These are phyloP conservation scores for Malassezia dermatis DNA, from an alignment of 1,284 basidiomycete genomes.

Conservation along the genomic window DNA sequence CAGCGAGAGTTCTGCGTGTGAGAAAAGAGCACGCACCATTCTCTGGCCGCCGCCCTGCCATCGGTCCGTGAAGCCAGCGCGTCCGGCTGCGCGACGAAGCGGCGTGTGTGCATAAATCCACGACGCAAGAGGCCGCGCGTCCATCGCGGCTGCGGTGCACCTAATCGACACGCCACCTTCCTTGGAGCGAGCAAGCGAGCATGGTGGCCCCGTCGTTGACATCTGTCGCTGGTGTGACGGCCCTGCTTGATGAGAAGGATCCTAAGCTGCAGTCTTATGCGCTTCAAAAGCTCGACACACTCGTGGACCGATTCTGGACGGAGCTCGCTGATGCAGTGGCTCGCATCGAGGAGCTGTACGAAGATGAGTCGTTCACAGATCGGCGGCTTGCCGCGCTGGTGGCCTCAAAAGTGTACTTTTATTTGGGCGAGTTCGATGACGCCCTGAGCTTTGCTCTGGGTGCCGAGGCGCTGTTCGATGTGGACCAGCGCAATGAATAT, in stretches of 20 bases:
- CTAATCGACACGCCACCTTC: background rate
- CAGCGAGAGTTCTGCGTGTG: slow-evolving; percentile 27
- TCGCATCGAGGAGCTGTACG: slow-evolving; percentile 45
- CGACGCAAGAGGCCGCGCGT: slow-evolving; percentile 10
- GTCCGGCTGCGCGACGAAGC: background rate
- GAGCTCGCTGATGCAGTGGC: slow-evolving; percentile 45
- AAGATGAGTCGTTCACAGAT: slow-evolving; percentile 37
- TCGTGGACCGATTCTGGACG: slow-evolving; percentile 46
- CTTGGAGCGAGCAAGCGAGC: background rate
- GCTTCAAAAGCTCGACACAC: slow-evolving; percentile 38
- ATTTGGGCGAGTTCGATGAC: slow-evolving; percentile 46
- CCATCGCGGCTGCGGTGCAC: background rate
- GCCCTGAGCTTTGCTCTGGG: slow-evolving; percentile 47
- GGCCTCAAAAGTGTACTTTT: slow-evolving; percentile 46
- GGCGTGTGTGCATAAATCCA: slow-evolving; percentile 9
- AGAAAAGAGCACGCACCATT: background rate
- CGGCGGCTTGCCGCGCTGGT: slow-evolving; percentile 44
- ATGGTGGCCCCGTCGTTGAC: slow-evolving; percentile 14
- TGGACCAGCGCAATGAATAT: slow-evolving; percentile 43
- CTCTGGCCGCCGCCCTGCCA: background rate
- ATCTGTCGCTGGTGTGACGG: slow-evolving; percentile 35
- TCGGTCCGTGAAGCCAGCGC: background rate
- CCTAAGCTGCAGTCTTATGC: slow-evolving; percentile 44
- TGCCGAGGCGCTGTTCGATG: slow-evolving; percentile 40
- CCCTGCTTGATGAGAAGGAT: slow-evolving; percentile 44